Evolutionary conservation across 306 rosid species (phyloP), one percentile per base, ranked within the genome.

Genomic region (cucumber (Cucumis sativus)): DNA sequence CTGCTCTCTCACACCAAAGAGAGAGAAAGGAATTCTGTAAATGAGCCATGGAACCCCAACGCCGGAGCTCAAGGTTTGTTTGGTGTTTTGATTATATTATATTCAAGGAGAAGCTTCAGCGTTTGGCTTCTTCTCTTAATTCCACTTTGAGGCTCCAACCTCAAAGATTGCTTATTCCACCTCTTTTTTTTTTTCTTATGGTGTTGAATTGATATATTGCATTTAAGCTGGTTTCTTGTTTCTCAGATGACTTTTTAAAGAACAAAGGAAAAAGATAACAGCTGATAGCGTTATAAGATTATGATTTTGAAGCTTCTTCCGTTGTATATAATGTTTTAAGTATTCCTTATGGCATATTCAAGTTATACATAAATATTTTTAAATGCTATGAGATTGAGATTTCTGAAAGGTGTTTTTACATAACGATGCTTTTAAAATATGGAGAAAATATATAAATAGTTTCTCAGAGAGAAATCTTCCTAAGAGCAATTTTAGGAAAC

Each of bases 31-130:
- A 56, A 75, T 54, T 45, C 60, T 74, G 37, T 56, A 18, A 75
- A 54, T 79, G 91, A 85, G 56, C 74, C 88, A 49, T 82, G 79
- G 83, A 80, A 62, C 84, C 49, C 83, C 78, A 84, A 83, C 80
- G 62, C 70, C 75, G 84, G 60, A 78, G 77, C 58, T 82, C 68
- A 74, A 79, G 93, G 96, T 87, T 63, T 39, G 28, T 28, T 12
- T 33, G 10, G 14, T 20, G 11, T 28, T 23, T 28, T 73, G 25
- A 73, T 51, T n/a, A 73, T 73, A 4, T 39, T 73, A 2, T 39
- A 18, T 66, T 23, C 73, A 39, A 37, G 51, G n/a, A 39, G 28
- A 66, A n/a, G 52, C 20, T 66, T 40, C 8, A 66, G 52, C 52
- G 18, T 39, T 39, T 1, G 30, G 21, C 52, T 39, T 66, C 30